phyloP scores from a whole-genome alignment of 2,329 filamentous ascomycete species.

The Botrytis elliptica region DNA sequence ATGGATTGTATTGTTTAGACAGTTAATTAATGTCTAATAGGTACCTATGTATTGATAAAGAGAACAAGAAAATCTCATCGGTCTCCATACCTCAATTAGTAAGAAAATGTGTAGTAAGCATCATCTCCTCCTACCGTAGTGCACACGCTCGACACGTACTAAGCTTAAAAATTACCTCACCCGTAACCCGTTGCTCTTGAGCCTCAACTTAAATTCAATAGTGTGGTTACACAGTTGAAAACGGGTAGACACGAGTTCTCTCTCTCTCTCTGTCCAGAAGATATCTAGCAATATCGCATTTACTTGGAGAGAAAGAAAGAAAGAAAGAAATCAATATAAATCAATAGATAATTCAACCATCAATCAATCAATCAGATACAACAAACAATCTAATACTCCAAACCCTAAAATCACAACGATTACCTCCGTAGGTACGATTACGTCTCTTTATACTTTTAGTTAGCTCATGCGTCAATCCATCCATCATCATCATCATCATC shows the following conservation, averaged over 20 bases:
- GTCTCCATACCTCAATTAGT: background rate
- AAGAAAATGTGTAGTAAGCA: background rate
- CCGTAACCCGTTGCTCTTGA: background rate
- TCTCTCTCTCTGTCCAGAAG: background rate
- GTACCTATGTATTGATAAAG: background rate
- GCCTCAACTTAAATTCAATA: background rate
- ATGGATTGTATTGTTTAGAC: background rate
- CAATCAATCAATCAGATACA: no score
- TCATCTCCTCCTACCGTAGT: background rate
- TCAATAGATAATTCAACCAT: no score
- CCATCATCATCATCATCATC: no score
- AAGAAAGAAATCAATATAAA: no score
- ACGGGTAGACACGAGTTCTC: background rate
- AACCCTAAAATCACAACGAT: no score
- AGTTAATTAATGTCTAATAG: background rate
- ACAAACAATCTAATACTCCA: no score
- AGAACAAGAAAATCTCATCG: background rate
- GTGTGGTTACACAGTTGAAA: background rate
- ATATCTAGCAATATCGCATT: background rate
- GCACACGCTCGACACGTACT: no score
- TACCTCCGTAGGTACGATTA: no score
- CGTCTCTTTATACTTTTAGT: background rate
- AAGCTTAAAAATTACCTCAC: conserved; percentile 8
- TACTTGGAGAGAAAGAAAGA: background rate
- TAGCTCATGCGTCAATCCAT: no score